Conservation (phyloP, 1,284 basidiomycete genomes). For the Pholiota adiposa region DNA sequence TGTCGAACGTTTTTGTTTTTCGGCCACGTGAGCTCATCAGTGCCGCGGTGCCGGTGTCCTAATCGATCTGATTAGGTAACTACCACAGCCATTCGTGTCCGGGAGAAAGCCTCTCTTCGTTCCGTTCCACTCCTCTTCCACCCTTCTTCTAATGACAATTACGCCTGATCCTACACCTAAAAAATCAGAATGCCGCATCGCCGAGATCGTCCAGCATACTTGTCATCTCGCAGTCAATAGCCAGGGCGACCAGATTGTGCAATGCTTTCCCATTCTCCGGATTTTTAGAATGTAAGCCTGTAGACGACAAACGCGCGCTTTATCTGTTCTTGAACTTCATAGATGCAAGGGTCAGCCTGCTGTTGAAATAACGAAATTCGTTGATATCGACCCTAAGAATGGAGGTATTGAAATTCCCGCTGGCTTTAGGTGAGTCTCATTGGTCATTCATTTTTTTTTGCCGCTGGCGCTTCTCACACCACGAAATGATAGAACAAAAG, state of each 20-base stretch:
- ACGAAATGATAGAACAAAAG: conserved; percentile 4
- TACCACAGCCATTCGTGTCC: neutral
- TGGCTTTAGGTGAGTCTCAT: conserved; percentile 43
- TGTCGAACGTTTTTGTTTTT: conserved; percentile 42
- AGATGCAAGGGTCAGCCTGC: conserved; percentile 69
- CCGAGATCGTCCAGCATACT: conserved; percentile 72
- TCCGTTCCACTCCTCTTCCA: neutral
- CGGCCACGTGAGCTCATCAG: conserved; percentile 31
- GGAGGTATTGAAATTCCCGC: conserved; percentile 65
- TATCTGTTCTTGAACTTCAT: conserved; percentile 4
- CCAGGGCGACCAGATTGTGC: conserved; percentile 40
- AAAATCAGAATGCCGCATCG: conserved; percentile 34
- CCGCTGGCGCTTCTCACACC: neutral
- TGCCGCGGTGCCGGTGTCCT: conserved; percentile 5
- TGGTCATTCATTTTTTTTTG: conserved; percentile 12
- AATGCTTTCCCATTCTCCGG: conserved; percentile 73
- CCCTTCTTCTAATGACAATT: neutral
- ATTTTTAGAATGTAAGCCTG: conserved; percentile 71
- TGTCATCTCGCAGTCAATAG: conserved; percentile 49
- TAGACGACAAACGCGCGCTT: conserved; percentile 3
- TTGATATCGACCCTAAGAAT: conserved; percentile 59
- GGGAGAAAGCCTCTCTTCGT: neutral
- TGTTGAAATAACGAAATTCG: conserved; percentile 70
- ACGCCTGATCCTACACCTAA: neutral
- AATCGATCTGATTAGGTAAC: conserved; percentile 21